A percentile compares a stretch with the other conserved stretches of the same genome.
Evolutionary conservation across 805 yeast species (phyloP).

Genomic region (Starmera dryadoides): DNA sequence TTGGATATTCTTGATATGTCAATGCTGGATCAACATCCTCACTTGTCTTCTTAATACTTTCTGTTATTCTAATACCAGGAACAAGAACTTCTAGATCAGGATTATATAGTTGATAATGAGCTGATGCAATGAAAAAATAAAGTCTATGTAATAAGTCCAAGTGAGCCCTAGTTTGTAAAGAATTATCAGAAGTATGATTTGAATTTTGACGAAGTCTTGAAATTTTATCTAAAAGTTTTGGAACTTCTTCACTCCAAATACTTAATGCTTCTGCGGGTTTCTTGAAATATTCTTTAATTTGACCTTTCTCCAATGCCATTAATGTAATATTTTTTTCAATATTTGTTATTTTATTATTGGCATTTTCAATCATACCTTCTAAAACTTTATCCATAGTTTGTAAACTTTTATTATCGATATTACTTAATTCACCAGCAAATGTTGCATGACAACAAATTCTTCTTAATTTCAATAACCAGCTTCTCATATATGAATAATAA

Average conservation of each 20-base stretch:
- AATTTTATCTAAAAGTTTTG: constrained; percentile 7
- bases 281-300: constrained; percentile 51
- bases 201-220: constrained; percentile 1
- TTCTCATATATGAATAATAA: constrained; percentile 42
- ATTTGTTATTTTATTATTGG: constrained; percentile 39
- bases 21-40: constrained; percentile 9
- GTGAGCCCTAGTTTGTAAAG: constrained; percentile 31
- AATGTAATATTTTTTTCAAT: constrained; percentile 42
- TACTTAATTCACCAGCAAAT: constrained; percentile 14
- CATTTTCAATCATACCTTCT: constrained; percentile 51
- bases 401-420: constrained; percentile 1
- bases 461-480: constrained; percentile 64
- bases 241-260: constrained; percentile 31
- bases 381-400: constrained; percentile 65
- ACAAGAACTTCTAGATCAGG: constrained; percentile 22
- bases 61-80: constrained; percentile 15
- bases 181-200: background rate
- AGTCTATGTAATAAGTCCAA: constrained; percentile 64
- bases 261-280: constrained; percentile 44
- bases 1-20: constrained; percentile 7
- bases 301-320: constrained; percentile 54
- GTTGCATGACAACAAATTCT: constrained; percentile 83
- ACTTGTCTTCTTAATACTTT: background rate
- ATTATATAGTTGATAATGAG: constrained; percentile 50
- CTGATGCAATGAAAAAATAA: constrained; percentile 71